phyloP scores from a whole-genome alignment of 768 basidiomycete genomes.

The Peribolospora baueri region DNA sequence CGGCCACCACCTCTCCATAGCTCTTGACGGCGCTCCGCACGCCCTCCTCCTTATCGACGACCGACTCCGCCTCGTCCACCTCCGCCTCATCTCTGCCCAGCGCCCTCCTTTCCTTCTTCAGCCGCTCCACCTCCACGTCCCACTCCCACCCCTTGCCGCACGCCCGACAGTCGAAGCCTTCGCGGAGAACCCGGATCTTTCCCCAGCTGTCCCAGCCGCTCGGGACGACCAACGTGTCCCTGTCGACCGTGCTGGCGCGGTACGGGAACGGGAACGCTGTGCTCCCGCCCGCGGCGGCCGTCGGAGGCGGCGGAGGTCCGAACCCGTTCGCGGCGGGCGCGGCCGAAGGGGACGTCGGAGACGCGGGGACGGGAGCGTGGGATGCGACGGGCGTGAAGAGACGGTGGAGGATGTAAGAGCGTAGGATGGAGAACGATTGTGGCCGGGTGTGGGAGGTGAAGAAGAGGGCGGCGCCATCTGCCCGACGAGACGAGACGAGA shows the following conservation, averaged over 20 bases:
- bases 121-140: conserved; percentile 7
- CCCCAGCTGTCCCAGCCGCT: conserved; percentile 98
- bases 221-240: conserved; percentile 75
- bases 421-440: conserved; percentile 42
- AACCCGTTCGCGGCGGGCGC: conserved; percentile 21
- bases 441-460: conserved; percentile 62
- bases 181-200: conserved; percentile 68
- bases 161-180: conserved; percentile 62
- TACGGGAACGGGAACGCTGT: conserved; percentile 55
- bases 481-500: not conserved
- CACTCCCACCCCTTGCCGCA: conserved; percentile 60
- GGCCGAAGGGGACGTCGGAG: not conserved
- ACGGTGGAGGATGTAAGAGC: conserved; percentile 60
- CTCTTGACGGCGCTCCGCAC: not conserved
- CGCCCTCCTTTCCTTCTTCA: conserved; percentile 8
- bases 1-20: conserved; percentile 8
- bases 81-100: not conserved
- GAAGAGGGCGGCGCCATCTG: conserved; percentile 78
- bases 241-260: conserved; percentile 74
- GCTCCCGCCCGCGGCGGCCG: conserved; percentile 15
- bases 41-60: conserved; percentile 3
- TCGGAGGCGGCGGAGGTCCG: conserved; percentile 17
- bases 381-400: conserved; percentile 38
- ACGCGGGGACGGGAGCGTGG: not conserved
- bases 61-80: not conserved